Conservation (phyloP, 164 flowering plant species). For the Sedum album region DNA sequence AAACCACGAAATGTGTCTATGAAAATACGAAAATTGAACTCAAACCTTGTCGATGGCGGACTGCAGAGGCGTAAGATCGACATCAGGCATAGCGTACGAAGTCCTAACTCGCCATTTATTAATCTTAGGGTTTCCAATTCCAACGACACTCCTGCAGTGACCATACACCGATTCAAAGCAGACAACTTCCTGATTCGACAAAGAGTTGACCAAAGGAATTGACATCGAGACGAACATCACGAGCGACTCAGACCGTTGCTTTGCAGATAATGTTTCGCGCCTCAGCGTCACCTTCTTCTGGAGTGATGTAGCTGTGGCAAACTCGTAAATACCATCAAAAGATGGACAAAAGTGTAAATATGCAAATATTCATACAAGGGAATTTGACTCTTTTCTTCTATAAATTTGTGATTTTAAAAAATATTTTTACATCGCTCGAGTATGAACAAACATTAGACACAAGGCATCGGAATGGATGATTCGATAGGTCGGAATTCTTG, state of each 20-base stretch:
- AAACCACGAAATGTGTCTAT: too few species aligned
- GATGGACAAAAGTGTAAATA: too few species aligned
- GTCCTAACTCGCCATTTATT: not conserved
- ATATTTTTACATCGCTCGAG: too few species aligned
- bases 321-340: too few species aligned
- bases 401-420: too few species aligned
- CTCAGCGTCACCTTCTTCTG: not conserved
- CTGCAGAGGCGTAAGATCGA: not conserved
- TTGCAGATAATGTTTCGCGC: constrained; percentile 3
- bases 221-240: not conserved
- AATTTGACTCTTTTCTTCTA: too few species aligned
- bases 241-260: not conserved
- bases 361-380: too few species aligned
- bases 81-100: not conserved
- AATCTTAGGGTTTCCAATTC: not conserved
- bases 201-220: not conserved
- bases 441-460: too few species aligned
- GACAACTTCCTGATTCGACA: not conserved
- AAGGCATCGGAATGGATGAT: too few species aligned
- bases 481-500: too few species aligned
- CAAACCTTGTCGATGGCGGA: constrained; percentile 4
- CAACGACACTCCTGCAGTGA: not conserved
- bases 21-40: too few species aligned
- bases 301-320: too few species aligned
- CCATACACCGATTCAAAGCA: not conserved